These are phyloP conservation scores for Populus simonii DNA, from an alignment of 345 rosid species.

Conservation along the genomic window DNA sequence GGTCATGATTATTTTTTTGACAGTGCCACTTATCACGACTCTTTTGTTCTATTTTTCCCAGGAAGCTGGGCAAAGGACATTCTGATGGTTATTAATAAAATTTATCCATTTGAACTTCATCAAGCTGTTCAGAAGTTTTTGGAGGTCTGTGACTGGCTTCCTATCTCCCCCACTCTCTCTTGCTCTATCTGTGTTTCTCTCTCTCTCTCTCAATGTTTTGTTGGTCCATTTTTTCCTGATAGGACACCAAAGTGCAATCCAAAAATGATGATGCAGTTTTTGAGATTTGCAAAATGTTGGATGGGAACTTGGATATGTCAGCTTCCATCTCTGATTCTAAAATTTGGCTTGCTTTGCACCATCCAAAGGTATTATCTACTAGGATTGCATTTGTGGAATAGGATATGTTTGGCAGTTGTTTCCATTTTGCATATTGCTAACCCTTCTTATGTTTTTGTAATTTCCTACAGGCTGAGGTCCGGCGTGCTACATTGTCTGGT, in stretches of 20 bases:
- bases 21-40: background rate
- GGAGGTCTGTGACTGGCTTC: constrained; percentile 45
- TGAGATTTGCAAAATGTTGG: constrained; percentile 57
- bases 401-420: constrained; percentile 8
- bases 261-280: constrained; percentile 49
- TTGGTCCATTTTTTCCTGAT: constrained; percentile 7
- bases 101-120: constrained; percentile 64
- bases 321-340: constrained; percentile 55
- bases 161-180: background rate
- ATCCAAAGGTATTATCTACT: constrained; percentile 64
- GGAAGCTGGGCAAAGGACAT: constrained; percentile 74
- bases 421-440: constrained; percentile 1
- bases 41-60: constrained; percentile 24
- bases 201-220: background rate
- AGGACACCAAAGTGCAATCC: constrained; percentile 51
- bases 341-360: constrained; percentile 79
- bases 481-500: constrained; percentile 63
- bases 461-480: constrained; percentile 61
- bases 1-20: too few relatives aligned
- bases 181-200: background rate
- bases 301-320: constrained; percentile 50
- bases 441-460: constrained; percentile 16
- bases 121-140: constrained; percentile 53
- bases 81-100: constrained; percentile 55
- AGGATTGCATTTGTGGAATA: constrained; percentile 2